Base-by-base conservation (phyloP, 768 basidiomycete genomes). In the Rubroboletus satanas region DNA sequence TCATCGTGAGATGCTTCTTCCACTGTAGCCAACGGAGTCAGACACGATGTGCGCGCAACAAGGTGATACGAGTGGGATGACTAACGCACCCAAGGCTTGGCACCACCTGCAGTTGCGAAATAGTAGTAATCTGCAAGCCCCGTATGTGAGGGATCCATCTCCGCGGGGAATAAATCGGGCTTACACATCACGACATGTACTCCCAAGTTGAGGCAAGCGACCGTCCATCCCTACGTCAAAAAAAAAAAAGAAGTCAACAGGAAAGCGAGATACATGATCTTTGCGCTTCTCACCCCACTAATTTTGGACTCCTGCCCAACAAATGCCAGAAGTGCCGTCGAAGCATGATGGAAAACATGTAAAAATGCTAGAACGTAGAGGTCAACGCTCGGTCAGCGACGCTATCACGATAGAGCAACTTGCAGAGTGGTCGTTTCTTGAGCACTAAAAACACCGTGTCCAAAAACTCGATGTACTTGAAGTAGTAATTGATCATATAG, bases 341-440 rank as follows among this genome's bases (percentile, higher is more conserved):
- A 93, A 48, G 95, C 88, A 76, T 98, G 96, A 71, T 98, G 95
- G 78, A 95, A 98, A 55, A 98, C 93, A 72, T 98, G 96, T 56
- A 98, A 78, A 76, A 98, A 98, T 60, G 91, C 93, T 94, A 63
- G 33, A 10, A 28, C 11, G 45, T 15, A 32, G 31, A 23, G 36
- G 12, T 60, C 37, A 52, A 47, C 31, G 5, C 32, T 14, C 28
- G 33, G 35, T 49, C 29, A 37, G 46, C 32, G 35, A 23, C 18
- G 2, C 23, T 29, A 51, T 38, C 31, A 17, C 14, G 28, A 36
- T 6, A 38, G 36, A 41, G 43, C 41, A 14, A 75, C 87, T 63
- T 66, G 90, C 93, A 88, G 48, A 98, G 79, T 3, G 91, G 92
- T 72, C 97, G 96, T 82, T 98, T 98, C 84, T 95, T 98, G 63